Evolutionary conservation across 1,139 yeast species (phyloP).

Genomic region (Zygoascus sp.): DNA sequence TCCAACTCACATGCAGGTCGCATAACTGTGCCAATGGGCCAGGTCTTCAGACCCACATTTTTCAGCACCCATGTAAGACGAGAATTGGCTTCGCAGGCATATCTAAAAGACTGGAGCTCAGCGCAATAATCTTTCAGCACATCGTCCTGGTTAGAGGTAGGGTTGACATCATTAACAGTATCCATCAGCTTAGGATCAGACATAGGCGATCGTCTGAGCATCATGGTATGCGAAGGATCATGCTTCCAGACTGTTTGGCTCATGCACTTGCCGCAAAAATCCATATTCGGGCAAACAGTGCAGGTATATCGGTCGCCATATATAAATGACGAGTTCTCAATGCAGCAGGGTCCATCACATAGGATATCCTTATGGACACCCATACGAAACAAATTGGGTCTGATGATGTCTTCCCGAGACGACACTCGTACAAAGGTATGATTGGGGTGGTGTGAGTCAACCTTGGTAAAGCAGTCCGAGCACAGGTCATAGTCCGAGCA

Average conservation of each 20-base stretch:
- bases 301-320: slow-evolving; percentile 49
- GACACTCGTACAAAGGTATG: slow-evolving; percentile 24
- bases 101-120: background rate
- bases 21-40: slow-evolving; percentile 21
- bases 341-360: slow-evolving; percentile 45
- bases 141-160: background rate
- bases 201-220: background rate
- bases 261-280: slow-evolving; percentile 49
- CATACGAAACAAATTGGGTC: background rate
- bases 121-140: slow-evolving; percentile 10
- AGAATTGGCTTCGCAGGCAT: background rate
- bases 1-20: slow-evolving; percentile 1
- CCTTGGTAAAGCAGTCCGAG: slow-evolving; percentile 34
- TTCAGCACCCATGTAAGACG: slow-evolving; percentile 14
- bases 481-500: slow-evolving; percentile 54
- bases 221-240: slow-evolving; percentile 12
- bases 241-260: slow-evolving; percentile 10
- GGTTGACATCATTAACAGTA: background rate
- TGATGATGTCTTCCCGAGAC: slow-evolving; percentile 5
- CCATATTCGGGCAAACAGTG: slow-evolving; percentile 47
- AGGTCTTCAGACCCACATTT: slow-evolving; percentile 19
- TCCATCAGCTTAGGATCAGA: slow-evolving; percentile 4
- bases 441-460: slow-evolving; percentile 18
- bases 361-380: slow-evolving; percentile 15
- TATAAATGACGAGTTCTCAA: slow-evolving; percentile 26